Percentiles rank a stretch among this genome's conserved stretches.
phyloP scores from a whole-genome alignment of 495 filamentous ascomycete species.

The Penicillium psychrofluorescens region DNA sequence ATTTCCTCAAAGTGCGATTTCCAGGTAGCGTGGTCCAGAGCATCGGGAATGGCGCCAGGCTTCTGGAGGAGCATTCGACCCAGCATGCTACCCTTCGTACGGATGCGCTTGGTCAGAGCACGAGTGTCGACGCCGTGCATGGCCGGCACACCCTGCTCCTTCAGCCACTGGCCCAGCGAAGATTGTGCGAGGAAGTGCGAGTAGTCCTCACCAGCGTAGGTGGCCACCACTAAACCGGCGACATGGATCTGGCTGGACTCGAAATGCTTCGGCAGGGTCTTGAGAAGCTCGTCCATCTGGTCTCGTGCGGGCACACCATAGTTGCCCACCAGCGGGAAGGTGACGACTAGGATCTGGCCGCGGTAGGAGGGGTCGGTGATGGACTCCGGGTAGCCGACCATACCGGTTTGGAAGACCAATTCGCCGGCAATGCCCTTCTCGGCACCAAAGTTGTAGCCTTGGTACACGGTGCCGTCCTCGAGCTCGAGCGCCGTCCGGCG shows the following conservation, averaged over 20 bases:
- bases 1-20: conserved; percentile 62
- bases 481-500: conserved; percentile 75
- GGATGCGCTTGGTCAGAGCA: conserved; percentile 86
- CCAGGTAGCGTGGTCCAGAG: conserved; percentile 47
- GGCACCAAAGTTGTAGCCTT: conserved; percentile 92
- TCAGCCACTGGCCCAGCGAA: conserved; percentile 88
- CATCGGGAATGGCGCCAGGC: conserved; percentile 36
- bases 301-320: conserved; percentile 91
- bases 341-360: conserved; percentile 85
- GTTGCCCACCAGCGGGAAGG: conserved; percentile 86
- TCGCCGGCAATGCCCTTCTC: conserved; percentile 88
- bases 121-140: conserved; percentile 95
- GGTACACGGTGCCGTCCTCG: conserved; percentile 79
- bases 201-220: conserved; percentile 88
- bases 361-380: conserved; percentile 90
- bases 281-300: conserved; percentile 69
- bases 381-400: conserved; percentile 97
- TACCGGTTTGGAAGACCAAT: conserved; percentile 97
- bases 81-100: conserved; percentile 92
- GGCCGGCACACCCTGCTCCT: conserved; percentile 91
- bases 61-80: conserved; percentile 78
- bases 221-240: conserved; percentile 79
- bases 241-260: conserved; percentile 89
- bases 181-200: conserved; percentile 88
- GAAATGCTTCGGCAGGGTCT: conserved; percentile 82